Percentiles rank a stretch among this genome's conserved stretches.
These are phyloP conservation scores for Elaeis guineensis DNA, from an alignment of 176 grass and related monocot species.

Conservation along the genomic window DNA sequence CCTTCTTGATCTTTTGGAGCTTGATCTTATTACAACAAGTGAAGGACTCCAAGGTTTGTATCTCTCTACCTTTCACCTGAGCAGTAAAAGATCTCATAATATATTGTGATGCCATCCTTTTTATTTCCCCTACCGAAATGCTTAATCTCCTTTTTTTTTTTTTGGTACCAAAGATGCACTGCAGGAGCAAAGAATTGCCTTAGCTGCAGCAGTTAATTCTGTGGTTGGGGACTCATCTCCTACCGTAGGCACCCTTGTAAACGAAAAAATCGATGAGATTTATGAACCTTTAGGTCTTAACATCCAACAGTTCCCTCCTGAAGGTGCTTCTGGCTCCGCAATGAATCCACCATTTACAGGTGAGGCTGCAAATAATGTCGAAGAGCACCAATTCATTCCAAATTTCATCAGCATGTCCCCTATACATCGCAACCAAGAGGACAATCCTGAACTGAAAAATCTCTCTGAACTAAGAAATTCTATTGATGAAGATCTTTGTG, in stretches of 20 bases:
- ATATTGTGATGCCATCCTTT: too few relatives aligned
- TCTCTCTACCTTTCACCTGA: too few relatives aligned
- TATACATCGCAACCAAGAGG: slow-evolving; percentile 26
- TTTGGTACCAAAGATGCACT: slow-evolving; percentile 53
- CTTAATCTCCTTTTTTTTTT: background rate
- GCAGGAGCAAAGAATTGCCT: slow-evolving; percentile 60
- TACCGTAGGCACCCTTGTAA: slow-evolving; percentile 8
- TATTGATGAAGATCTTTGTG: slow-evolving; percentile 69
- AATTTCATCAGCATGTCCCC: slow-evolving; percentile 64
- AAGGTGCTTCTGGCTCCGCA: slow-evolving; percentile 22
- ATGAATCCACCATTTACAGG: slow-evolving; percentile 23
- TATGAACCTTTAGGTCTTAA: slow-evolving; percentile 71
- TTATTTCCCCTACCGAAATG: background rate
- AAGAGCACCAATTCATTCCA: slow-evolving; percentile 91
- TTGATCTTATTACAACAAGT: slow-evolving; percentile 70
- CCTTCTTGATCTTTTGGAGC: slow-evolving; percentile 83
- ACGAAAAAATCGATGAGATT: slow-evolving; percentile 54
- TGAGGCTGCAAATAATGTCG: slow-evolving; percentile 39
- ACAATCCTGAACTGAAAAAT: slow-evolving; percentile 20
- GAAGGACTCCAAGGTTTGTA: slow-evolving; percentile 62
- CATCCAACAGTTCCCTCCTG: slow-evolving; percentile 53
- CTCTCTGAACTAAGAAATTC: slow-evolving; percentile 55
- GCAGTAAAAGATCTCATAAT: too few relatives aligned
- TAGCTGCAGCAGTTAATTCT: slow-evolving; percentile 42
- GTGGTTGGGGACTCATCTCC: slow-evolving; percentile 56